Percentiles rank a stretch among this genome's conserved stretches.
Evolutionary conservation across 2,329 filamentous ascomycete genomes (phyloP).

Genomic region (Sporothrix luriei): DNA sequence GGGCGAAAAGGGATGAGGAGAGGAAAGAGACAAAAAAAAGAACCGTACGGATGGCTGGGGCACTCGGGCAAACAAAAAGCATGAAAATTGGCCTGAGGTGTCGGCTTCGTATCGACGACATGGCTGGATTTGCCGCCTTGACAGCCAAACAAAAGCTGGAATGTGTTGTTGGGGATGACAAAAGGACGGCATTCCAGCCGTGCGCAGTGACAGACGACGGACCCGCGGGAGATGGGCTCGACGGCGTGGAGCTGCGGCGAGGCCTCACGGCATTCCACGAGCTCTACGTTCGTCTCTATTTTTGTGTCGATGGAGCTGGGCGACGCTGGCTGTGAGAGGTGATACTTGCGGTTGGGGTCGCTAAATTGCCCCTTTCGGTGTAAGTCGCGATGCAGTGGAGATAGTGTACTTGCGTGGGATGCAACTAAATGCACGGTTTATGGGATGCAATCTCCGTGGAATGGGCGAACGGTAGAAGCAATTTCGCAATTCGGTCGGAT

Average conservation of each 20-base stretch:
- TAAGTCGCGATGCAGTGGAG: slow-evolving; percentile 1
- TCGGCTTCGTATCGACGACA: background rate
- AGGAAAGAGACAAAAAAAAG: background rate
- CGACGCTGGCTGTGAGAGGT: background rate
- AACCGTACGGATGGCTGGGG: background rate
- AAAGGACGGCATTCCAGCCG: slow-evolving; percentile 27
- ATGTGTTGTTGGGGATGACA: slow-evolving; percentile 40
- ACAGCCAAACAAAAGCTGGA: slow-evolving; percentile 35
- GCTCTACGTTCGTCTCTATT: slow-evolving; percentile 5
- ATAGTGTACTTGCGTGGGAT: background rate
- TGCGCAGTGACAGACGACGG: background rate
- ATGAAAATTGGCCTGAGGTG: background rate
- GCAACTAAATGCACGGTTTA: background rate
- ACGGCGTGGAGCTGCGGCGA: background rate
- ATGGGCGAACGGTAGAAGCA: slow-evolving; percentile 16
- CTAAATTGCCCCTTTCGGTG: slow-evolving; percentile 25
- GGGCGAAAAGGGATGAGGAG: slow-evolving; percentile 11
- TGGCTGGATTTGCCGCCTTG: background rate
- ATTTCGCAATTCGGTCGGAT: background rate
- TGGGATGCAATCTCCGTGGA: background rate
- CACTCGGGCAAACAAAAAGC: slow-evolving; percentile 3
- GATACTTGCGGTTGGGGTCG: background rate
- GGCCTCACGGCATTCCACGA: slow-evolving; percentile 13
- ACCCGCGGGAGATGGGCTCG: background rate
- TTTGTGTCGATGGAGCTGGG: background rate